These are phyloP conservation scores for Trametes polyzona DNA, from an alignment of 1,284 basidiomycete genomes.

Conservation along the genomic window DNA sequence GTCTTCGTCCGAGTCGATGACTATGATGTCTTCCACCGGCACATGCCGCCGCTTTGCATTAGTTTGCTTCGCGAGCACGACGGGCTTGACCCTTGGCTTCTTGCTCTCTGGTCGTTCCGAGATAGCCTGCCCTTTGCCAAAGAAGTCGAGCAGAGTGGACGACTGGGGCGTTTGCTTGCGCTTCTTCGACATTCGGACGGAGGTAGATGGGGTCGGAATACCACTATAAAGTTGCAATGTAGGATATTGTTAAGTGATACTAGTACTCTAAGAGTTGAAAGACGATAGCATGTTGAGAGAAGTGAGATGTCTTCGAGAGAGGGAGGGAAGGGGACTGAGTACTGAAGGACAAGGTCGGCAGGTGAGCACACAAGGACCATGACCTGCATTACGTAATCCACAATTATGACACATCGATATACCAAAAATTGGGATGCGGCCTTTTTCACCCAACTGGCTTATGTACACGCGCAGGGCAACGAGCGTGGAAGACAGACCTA, in stretches of 20 bases:
- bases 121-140: constrained; percentile 34
- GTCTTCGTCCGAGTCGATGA: constrained; percentile 63
- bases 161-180: constrained; percentile 42
- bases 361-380: too few species aligned
- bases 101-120: constrained; percentile 10
- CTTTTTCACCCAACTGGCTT: too few species aligned
- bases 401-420: too few species aligned
- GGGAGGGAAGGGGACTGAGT: too few species aligned
- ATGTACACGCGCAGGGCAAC: too few species aligned
- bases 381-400: too few species aligned
- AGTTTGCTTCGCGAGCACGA: not conserved
- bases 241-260: not conserved
- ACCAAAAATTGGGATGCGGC: too few species aligned
- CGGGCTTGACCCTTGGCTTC: constrained; percentile 13
- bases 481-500: too few species aligned
- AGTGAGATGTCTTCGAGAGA: too few species aligned
- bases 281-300: not conserved
- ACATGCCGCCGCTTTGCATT: constrained; percentile 7
- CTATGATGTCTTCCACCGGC: constrained; percentile 48
- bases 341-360: too few species aligned
- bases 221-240: not conserved
- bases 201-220: not conserved
- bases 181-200: constrained; percentile 40
- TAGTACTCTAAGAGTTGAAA: not conserved
- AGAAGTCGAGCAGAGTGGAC: constrained; percentile 56